A percentile compares a stretch with the other conserved stretches of the same genome.
Conservation (phyloP, 345 rosid species). For the Populus deltoides region DNA sequence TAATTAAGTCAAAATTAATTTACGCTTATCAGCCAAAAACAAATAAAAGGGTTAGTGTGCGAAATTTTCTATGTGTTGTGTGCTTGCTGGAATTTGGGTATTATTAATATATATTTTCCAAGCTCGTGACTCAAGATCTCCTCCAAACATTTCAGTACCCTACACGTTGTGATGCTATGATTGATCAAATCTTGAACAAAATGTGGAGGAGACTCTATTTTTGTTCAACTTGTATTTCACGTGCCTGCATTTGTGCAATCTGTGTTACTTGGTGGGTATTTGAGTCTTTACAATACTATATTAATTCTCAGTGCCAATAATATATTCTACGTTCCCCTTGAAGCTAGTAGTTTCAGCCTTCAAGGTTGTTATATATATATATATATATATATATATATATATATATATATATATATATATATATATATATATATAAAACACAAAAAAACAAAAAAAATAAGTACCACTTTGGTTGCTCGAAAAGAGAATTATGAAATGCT, state of each 20-base stretch:
- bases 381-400: no score
- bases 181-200: slow-evolving; percentile 27
- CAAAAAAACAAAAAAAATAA: no score
- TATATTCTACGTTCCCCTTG: not conserved
- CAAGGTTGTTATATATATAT: not conserved
- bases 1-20: not conserved
- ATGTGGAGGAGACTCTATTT: not conserved
- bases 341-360: not conserved
- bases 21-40: not conserved
- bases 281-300: no score
- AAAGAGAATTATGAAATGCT: not conserved
- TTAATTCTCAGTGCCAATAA: not conserved
- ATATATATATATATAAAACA: no score
- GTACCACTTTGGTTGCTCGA: not conserved
- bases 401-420: no score
- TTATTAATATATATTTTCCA: slow-evolving; percentile 21
- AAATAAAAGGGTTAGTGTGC: not conserved
- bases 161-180: slow-evolving; percentile 44
- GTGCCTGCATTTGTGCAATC: not conserved
- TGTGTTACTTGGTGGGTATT: not conserved
- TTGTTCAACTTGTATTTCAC: not conserved
- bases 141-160: slow-evolving; percentile 30
- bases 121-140: slow-evolving; percentile 31
- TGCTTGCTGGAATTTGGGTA: not conserved
- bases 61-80: slow-evolving; percentile 22